Conservation (phyloP, 805 yeast species). For the Saccharomyces mikatae region DNA sequence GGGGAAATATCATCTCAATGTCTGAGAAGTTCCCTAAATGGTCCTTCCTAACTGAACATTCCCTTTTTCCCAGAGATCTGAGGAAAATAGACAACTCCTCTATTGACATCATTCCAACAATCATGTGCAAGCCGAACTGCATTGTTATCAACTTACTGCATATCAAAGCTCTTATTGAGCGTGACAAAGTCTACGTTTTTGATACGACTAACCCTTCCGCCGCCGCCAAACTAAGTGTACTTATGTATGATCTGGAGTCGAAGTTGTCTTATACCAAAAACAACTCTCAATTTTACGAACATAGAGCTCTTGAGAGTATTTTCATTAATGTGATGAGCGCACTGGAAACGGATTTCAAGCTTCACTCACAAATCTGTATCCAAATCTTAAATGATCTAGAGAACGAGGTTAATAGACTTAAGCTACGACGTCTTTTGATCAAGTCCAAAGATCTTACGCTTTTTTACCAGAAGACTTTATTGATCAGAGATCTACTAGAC, state of each 20-base stretch:
- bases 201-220: slow-evolving; percentile 51
- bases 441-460: slow-evolving; percentile 62
- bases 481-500: slow-evolving; percentile 75
- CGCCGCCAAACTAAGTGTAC: slow-evolving; percentile 63
- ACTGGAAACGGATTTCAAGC: slow-evolving; percentile 65
- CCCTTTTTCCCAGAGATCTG: slow-evolving; percentile 76
- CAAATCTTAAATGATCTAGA: slow-evolving; percentile 62
- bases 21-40: slow-evolving; percentile 75
- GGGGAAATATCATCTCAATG: slow-evolving; percentile 69
- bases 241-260: slow-evolving; percentile 77
- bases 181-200: slow-evolving; percentile 72
- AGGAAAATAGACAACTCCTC: slow-evolving; percentile 69
- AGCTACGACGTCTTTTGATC: slow-evolving; percentile 62
- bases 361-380: slow-evolving; percentile 52
- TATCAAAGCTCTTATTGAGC: slow-evolving; percentile 81
- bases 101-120: slow-evolving; percentile 81
- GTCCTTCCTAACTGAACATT: slow-evolving; percentile 63
- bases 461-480: slow-evolving; percentile 64
- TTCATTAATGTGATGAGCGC: slow-evolving; percentile 72
- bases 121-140: slow-evolving; percentile 68
- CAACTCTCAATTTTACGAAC: slow-evolving; percentile 55
- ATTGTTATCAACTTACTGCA: slow-evolving; percentile 77
- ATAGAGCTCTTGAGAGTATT: slow-evolving; percentile 75
- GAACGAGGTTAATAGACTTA: slow-evolving; percentile 67
- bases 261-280: slow-evolving; percentile 40